These are phyloP conservation scores for Saccharomycopsis sp. DNA, from an alignment of 805 yeast species.

Conservation along the genomic window DNA sequence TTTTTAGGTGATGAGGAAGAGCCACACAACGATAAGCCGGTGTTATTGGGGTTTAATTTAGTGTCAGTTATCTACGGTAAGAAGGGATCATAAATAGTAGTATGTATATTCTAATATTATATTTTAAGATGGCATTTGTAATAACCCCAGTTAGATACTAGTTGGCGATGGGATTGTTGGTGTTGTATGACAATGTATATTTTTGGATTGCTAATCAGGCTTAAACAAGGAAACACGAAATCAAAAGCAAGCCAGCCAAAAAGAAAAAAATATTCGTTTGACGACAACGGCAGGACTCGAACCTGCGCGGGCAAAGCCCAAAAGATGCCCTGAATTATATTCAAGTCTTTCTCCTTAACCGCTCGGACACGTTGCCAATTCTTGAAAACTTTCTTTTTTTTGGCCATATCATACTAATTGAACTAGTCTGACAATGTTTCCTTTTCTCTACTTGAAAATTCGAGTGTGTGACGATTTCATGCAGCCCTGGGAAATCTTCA, in stretches of 20 bases:
- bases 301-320: slow-evolving; percentile 58
- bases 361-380: slow-evolving; percentile 2
- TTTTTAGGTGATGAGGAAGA: not conserved
- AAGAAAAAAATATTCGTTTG: slow-evolving; percentile 8
- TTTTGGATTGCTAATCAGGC: too few species aligned
- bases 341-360: slow-evolving; percentile 2
- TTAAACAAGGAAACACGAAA: too few species aligned
- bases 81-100: slow-evolving; percentile 1
- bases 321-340: slow-evolving; percentile 36
- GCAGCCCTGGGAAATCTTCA: too few species aligned
- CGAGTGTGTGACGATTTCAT: too few species aligned
- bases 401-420: too few species aligned
- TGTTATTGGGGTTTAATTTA: not conserved
- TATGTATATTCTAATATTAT: too few species aligned
- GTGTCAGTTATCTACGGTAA: not conserved
- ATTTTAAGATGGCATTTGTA: too few species aligned
- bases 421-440: too few species aligned
- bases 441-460: too few species aligned
- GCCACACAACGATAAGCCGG: not conserved
- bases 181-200: not conserved
- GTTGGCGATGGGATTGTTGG: too few species aligned
- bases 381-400: not conserved
- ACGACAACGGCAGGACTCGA: slow-evolving; percentile 73
- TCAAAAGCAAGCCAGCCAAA: not conserved
- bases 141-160: too few species aligned